Evolutionary conservation across 345 rosid species (phyloP), one percentile per base, ranked within the genome.

Genomic region (Carallia brachiata): DNA sequence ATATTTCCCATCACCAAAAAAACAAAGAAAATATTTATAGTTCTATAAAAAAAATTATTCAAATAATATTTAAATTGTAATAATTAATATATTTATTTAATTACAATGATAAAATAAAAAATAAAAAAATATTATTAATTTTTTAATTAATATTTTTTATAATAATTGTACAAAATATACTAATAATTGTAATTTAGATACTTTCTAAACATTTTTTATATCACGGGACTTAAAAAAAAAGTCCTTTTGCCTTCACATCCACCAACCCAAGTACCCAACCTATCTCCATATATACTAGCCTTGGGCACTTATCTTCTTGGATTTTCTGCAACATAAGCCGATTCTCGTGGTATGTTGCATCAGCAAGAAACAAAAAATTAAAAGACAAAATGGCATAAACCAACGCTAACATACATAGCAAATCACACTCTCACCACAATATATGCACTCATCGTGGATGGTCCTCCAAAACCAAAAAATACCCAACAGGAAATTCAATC

Each of bases 241-340:
- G 80, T 79, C 73, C 81, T 64, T 75, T 76, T 69, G 73, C 83
- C 84, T 69, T 69, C 78, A 68, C 75, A 69, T 71, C 80, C 80
- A 71, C 82, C 84, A 69, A 75, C 86, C 73, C 81, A 78, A 7
- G 75, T 78, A 3, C 50, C 16, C 50, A 44, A 44, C 50, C 50
- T 44, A 44, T 44, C 61, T 71, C 68, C 23, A 23, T 37, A 48
- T 67, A 63, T 39, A 64, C 77, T 70, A 56, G 63, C 65, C 58
- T 74, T 76, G 70, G 70, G 16, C 58, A 15, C 75, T 63, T 80
- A 77, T 76, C 84, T 34, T 30, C 78, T 84, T 89, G 95, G 75
- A 70, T 52, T 67, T 78, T 76, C 69, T 70, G 72, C 28, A 74
- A 27, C 70, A 37, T 57, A 68, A 58, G 63, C 84, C 40, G 81